phyloP scores from a whole-genome alignment of 2,329 filamentous ascomycete species.

The Diaporthe caulivora region DNA sequence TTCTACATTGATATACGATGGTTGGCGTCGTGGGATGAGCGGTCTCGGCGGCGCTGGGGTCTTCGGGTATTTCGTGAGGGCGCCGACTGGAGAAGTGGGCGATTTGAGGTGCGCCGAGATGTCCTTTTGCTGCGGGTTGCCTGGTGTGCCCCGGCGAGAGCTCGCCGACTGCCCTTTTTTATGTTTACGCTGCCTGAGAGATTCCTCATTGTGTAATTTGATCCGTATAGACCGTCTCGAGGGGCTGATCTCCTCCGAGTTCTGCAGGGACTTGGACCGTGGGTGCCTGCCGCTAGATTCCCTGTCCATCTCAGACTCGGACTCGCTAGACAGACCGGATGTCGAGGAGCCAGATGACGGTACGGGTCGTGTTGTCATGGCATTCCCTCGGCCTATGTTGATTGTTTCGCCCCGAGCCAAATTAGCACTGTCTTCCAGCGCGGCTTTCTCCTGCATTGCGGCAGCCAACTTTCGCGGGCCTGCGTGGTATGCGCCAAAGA shows the following conservation, averaged over 20 bases:
- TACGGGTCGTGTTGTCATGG: constrained; percentile 42
- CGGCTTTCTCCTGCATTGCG: constrained; percentile 49
- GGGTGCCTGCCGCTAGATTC: constrained; percentile 61
- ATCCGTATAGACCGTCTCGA: constrained; percentile 88
- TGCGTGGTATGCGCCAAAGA: constrained; percentile 64
- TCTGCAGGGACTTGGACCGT: constrained; percentile 72
- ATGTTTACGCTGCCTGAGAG: constrained; percentile 78
- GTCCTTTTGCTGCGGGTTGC: constrained; percentile 55
- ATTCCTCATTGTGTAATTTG: constrained; percentile 86
- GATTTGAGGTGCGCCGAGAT: constrained; percentile 90
- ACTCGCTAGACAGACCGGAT: constrained; percentile 78
- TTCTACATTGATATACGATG: constrained; percentile 81
- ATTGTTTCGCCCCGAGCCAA: constrained; percentile 42
- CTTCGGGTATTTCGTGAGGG: constrained; percentile 89
- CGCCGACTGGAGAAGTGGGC: constrained; percentile 84
- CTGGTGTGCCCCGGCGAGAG: constrained; percentile 54
- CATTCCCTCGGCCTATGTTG: constrained; percentile 41
- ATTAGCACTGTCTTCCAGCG: constrained; percentile 48
- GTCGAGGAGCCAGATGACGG: constrained; percentile 66
- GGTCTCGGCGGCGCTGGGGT: constrained; percentile 90
- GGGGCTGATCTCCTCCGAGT: constrained; percentile 74
- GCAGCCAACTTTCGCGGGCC: constrained; percentile 63
- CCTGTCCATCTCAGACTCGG: constrained; percentile 70
- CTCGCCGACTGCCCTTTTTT: constrained; percentile 68
- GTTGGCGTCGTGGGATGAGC: constrained; percentile 87